Evolutionary conservation across 1,284 basidiomycete genomes (phyloP).

Genomic region (Inonotus hispidus): DNA sequence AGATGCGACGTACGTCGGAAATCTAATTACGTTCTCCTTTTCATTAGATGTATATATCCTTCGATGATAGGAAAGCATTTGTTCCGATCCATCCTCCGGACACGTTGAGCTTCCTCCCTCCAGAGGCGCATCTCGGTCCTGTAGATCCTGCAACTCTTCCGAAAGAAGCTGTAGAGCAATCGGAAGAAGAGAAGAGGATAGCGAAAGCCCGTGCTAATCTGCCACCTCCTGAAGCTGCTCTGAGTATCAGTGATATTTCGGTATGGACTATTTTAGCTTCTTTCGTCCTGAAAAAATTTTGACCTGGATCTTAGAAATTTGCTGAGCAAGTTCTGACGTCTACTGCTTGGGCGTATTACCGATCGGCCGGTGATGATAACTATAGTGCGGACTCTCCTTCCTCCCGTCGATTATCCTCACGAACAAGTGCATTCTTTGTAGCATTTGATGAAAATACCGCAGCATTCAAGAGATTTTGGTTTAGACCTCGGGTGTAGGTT

Average conservation of each 20-base stretch:
- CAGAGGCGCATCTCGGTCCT: conserved; percentile 36
- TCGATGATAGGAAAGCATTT: conserved; percentile 30
- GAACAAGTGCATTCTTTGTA: conserved; percentile 18
- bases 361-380: conserved; percentile 42
- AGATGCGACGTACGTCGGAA: conserved; percentile 44
- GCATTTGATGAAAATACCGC: conserved; percentile 40
- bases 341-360: conserved; percentile 51
- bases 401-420: not conserved
- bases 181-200: conserved; percentile 39
- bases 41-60: not conserved
- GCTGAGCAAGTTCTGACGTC: conserved; percentile 30
- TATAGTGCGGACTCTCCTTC: conserved; percentile 28
- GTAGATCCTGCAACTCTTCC: conserved; percentile 42
- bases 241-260: conserved; percentile 44
- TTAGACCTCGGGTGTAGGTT: conserved; percentile 41
- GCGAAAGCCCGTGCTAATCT: conserved; percentile 35
- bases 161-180: conserved; percentile 26
- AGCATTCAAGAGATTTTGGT: conserved; percentile 44
- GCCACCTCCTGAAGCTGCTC: conserved; percentile 36
- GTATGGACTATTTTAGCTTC: conserved; percentile 17
- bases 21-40: not conserved
- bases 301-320: conserved; percentile 22
- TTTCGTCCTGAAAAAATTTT: not conserved
- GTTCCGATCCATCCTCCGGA: conserved; percentile 34
- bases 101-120: conserved; percentile 28